Percentiles rank a stretch among this genome's conserved stretches.
These are phyloP conservation scores for Ceratobasidium papillatum DNA, from an alignment of 1,284 basidiomycete genomes.

Conservation along the genomic window DNA sequence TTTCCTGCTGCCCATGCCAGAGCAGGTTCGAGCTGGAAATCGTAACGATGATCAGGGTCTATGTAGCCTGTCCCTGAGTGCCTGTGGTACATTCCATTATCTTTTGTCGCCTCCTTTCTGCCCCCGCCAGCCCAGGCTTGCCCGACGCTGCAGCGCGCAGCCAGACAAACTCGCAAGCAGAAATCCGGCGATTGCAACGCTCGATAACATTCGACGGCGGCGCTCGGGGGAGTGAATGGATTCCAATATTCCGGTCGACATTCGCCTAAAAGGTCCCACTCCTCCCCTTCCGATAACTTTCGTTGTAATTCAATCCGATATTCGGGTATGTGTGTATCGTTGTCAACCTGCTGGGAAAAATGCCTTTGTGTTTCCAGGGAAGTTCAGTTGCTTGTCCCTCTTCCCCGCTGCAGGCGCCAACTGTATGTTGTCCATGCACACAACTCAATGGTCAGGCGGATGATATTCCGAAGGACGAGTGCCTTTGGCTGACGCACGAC, in stretches of 20 bases:
- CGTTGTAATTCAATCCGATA: constrained; percentile 36
- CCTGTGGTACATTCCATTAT: background rate
- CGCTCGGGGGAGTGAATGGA: constrained; percentile 38
- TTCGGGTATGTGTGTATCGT: constrained; percentile 29
- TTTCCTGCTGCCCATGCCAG: constrained; percentile 40
- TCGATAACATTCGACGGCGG: constrained; percentile 37
- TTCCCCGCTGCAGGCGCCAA: background rate
- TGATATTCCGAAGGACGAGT: constrained; percentile 18
- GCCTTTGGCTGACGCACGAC: background rate
- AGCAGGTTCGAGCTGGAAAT: constrained; percentile 17
- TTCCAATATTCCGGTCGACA: constrained; percentile 39
- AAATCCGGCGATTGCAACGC: constrained; percentile 18
- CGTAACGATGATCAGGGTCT: constrained; percentile 35
- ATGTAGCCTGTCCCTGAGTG: constrained; percentile 12
- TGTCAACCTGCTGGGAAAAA: constrained; percentile 29
- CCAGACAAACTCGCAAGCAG: constrained; percentile 34
- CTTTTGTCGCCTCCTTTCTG: constrained; percentile 32
- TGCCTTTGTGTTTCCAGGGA: constrained; percentile 31
- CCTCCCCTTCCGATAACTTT: constrained; percentile 37
- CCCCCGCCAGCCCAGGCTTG: background rate
- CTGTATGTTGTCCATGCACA: background rate
- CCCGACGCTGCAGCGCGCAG: constrained; percentile 11
- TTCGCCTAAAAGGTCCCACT: constrained; percentile 36
- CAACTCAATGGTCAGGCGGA: background rate
- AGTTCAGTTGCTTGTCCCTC: background rate